Evolutionary conservation across 2,329 filamentous ascomycete species (phyloP).

Genomic region (Paraphaeosphaeria sporulosa): DNA sequence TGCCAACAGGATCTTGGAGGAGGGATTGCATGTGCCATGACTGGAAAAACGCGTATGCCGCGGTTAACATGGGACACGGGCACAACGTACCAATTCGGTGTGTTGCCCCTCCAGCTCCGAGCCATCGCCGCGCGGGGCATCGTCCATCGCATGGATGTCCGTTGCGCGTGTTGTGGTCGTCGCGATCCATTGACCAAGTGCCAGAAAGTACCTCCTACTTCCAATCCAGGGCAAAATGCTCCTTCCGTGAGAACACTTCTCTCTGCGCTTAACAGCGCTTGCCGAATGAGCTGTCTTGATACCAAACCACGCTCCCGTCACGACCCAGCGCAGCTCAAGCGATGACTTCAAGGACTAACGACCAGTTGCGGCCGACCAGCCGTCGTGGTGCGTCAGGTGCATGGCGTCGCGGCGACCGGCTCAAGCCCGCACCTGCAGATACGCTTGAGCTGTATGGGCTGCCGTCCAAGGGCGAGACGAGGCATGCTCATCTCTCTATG

Average conservation of each 20-base stretch:
- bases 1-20: neutral
- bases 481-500: slow-evolving; percentile 59
- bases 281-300: slow-evolving; percentile 1
- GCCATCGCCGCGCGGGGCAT: slow-evolving; percentile 35
- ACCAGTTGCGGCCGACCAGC: slow-evolving; percentile 43
- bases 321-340: slow-evolving; percentile 7
- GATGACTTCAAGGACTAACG: slow-evolving; percentile 40
- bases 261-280: slow-evolving; percentile 8
- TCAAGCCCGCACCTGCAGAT: slow-evolving; percentile 78
- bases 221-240: neutral
- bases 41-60: neutral
- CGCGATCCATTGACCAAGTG: too few relatives aligned
- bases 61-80: neutral
- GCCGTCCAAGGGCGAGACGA: slow-evolving; percentile 88
- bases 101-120: slow-evolving; percentile 30
- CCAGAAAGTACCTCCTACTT: neutral
- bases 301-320: slow-evolving; percentile 2
- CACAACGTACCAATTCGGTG: slow-evolving; percentile 16
- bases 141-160: slow-evolving; percentile 14
- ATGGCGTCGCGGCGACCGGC: slow-evolving; percentile 44
- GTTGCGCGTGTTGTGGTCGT: neutral
- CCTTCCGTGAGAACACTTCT: slow-evolving; percentile 14
- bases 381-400: slow-evolving; percentile 49
- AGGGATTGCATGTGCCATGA: neutral
- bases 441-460: slow-evolving; percentile 82